Conservation (phyloP, 73 alveolate genomes). For the Effrenium voratum region DNA sequence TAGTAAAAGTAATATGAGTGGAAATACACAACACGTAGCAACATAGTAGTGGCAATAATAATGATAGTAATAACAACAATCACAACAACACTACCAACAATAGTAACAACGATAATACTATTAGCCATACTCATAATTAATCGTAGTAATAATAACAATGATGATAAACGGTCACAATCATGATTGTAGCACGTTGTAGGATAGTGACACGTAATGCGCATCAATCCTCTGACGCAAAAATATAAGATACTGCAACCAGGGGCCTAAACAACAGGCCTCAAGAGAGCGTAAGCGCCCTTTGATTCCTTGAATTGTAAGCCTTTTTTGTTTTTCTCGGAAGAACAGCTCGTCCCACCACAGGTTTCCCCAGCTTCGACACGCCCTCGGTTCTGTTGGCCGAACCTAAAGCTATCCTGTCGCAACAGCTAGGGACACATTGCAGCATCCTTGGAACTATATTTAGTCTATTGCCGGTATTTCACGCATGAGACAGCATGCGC, state of each 20-base stretch:
- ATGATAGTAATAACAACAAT: background rate
- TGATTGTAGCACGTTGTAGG: background rate
- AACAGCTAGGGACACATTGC: background rate
- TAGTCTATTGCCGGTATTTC: no score
- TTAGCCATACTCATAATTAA: background rate
- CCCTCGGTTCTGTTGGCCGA: background rate
- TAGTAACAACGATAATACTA: no score
- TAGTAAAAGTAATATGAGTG: no score
- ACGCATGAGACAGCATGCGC: no score
- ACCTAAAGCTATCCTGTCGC: background rate
- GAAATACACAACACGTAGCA: no score
- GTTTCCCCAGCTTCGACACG: background rate
- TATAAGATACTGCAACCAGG: background rate
- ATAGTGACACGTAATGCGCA: background rate
- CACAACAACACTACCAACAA: background rate
- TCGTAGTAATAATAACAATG: background rate
- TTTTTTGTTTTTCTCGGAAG: no score
- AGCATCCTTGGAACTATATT: no score
- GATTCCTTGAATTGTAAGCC: no score
- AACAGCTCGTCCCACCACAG: background rate
- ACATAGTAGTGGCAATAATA: background rate
- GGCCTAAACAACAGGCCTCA: background rate
- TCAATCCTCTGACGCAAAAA: background rate
- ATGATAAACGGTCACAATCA: background rate
- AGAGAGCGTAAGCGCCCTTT: no score